Evolutionary conservation across 768 basidiomycete genomes (phyloP), one percentile per base, ranked within the genome.

Genomic region (Galerina sulciceps): DNA sequence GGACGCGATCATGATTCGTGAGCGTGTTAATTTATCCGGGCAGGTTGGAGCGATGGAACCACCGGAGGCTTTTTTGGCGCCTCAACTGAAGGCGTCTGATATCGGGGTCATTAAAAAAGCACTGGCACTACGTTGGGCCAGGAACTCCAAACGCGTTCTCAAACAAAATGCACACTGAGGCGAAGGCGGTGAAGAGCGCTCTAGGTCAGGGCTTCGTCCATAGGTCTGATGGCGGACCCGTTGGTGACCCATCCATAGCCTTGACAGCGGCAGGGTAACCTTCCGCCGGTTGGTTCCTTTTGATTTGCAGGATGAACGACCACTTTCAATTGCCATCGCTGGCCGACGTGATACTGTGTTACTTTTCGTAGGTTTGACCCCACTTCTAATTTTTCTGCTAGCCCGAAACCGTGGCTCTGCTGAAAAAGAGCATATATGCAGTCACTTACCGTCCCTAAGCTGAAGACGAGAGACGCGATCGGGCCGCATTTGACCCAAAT

Each of bases 91-190:
- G 0, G 73, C 81, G 0, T 75, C 78, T 11, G 77, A 89, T 58
- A 80, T 93, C 38, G 91, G 90, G 0, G 70, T 89, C 35, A 85
- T 94, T 69, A 91, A 89, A 69, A 91, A 93, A 71, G 84, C 76
- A 0, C 87, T 89, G 0, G 85, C 85, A 0, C 76, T 81, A 67
- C 79, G 87, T n/a, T 94, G 90, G 81, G 68, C 84, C 13, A 67
- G 68, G 23, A 51, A 69, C 0, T 81, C 82, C 13, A 67, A 76
- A 45, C 75, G 69, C 15, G 81, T 81, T 4, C 62, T 81, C 15
- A 77, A 76, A 46, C 65, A 80, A 38, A 75, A 86, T 51, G 67
- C 64, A 23, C 80, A 77, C 61, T 76, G 70, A 80, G 53, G 73
- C 71, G n/a, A 80, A 79, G 57, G 81, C 84, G 9, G 58, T 87